Percentiles rank a stretch among this genome's conserved stretches.
phyloP scores from a whole-genome alignment of 1,139 yeast genomes.

The Arxiozyma bovina region DNA sequence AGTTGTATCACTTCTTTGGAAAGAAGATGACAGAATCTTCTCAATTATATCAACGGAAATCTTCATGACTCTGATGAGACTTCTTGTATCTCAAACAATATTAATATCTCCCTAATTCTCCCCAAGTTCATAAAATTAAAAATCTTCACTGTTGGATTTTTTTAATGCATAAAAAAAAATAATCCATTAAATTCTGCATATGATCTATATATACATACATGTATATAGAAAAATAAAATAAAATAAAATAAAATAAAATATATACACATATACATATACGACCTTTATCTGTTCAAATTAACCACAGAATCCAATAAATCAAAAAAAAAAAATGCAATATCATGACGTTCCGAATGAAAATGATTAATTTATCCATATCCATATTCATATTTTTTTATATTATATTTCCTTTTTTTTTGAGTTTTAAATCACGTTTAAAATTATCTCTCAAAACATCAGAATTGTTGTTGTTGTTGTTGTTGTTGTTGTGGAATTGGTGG shows the following conservation, averaged over 20 bases:
- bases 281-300: background rate
- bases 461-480: background rate
- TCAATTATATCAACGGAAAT: constrained; percentile 44
- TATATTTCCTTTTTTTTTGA: background rate
- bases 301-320: background rate
- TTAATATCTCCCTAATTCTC: background rate
- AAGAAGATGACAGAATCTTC: constrained; percentile 44
- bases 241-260: background rate
- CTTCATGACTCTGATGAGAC: background rate
- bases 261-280: background rate
- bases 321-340: background rate
- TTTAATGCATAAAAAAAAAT: constrained; percentile 1
- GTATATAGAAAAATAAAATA: background rate
- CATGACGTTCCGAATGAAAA: background rate
- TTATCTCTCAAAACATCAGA: background rate
- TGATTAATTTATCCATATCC: background rate
- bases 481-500: background rate
- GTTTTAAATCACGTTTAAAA: background rate
- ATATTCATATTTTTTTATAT: too few species aligned
- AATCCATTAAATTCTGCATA: background rate
- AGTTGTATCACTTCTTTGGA: constrained; percentile 40
- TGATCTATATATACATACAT: background rate
- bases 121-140: background rate
- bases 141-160: background rate
- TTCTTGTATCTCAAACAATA: background rate